Evolutionary conservation across 345 rosid species (phyloP), one percentile per base, ranked within the genome.

Genomic region (Salix brachista): DNA sequence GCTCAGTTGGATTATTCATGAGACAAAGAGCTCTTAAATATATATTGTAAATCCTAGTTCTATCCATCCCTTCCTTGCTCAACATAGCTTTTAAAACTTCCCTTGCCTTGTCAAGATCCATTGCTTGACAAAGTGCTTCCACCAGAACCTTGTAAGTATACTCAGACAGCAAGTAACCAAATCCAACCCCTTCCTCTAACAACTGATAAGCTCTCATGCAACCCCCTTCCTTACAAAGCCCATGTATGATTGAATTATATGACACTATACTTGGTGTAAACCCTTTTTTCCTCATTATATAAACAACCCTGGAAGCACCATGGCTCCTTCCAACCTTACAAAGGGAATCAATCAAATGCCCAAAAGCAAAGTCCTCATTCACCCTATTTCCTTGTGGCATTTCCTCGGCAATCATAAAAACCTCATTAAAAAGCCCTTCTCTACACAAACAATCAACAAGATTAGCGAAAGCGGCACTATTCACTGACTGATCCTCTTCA

Each of bases 171-270:
- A 83, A 84, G 76, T 87, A 94, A 2, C 88, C 90, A 75, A 86
- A 90, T 65, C 81, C 86, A 70, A 80, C 56, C 65, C 93, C 96
- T 87, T 94, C 94, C 77, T 91, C 87, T 42, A 94, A 81, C 85
- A 92, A 75, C 84, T 94, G 98, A 81, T 84, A 92, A 67, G 92
- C 97, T 78, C 94, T 92, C 89, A 89, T 82, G 78, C 89, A 85
- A 79, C 90, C 91, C 65, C 94, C 88, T 68, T 88, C 89, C 73
- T 83, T 88, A 84, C 93, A 89, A 48, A 94, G 89, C 7, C 94
- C 96, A 8, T 94, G 97, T 54, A 92, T 80, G 25, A 94, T 91
- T 65, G 89, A 83, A 85, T 94, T 90, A 76, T 92, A 94, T 5
- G 97, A 92, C 5, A 87, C 82, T 23, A 74, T 67, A 56, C 92